Conservation (phyloP, 768 basidiomycete genomes). For the Mycena polygramma region DNA sequence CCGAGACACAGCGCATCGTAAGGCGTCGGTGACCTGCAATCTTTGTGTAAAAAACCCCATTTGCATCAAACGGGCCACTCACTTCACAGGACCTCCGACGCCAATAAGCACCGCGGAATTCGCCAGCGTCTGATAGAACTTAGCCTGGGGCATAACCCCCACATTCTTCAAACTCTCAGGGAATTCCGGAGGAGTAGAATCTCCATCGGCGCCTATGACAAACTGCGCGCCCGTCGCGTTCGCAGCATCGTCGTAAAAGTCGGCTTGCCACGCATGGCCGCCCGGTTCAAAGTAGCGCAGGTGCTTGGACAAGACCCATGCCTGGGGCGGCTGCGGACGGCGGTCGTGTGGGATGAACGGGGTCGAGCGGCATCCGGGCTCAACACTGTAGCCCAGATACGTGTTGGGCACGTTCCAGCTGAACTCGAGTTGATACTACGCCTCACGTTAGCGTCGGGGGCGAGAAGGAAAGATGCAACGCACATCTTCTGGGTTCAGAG, state of each 20-base stretch:
- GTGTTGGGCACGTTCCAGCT: constrained; percentile 18
- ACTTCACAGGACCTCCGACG: constrained; percentile 13
- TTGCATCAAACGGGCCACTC: background rate
- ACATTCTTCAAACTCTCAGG: constrained; percentile 6
- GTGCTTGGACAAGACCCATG: constrained; percentile 16
- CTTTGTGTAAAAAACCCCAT: no score
- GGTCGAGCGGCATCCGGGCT: constrained; percentile 43
- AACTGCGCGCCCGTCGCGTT: background rate
- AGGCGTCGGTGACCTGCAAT: constrained; percentile 38
- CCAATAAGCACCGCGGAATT: constrained; percentile 20
- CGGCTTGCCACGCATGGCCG: constrained; percentile 9
- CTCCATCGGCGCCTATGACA: background rate
- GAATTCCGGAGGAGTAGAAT: no score
- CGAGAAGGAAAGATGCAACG: background rate
- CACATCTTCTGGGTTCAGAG: constrained; percentile 46
- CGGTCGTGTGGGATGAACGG: constrained; percentile 43
- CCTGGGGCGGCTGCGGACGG: constrained; percentile 25
- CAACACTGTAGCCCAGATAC: constrained; percentile 47
- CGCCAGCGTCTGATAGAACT: constrained; percentile 17
- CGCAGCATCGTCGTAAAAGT: constrained; percentile 19
- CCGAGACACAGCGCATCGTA: constrained; percentile 52
- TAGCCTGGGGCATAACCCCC: constrained; percentile 13
- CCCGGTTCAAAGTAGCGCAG: background rate
- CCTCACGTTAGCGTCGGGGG: constrained; percentile 45
- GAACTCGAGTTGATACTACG: constrained; percentile 20